Conservation (phyloP, 108 stramenopile species). For the Conticribra guillardii region DNA sequence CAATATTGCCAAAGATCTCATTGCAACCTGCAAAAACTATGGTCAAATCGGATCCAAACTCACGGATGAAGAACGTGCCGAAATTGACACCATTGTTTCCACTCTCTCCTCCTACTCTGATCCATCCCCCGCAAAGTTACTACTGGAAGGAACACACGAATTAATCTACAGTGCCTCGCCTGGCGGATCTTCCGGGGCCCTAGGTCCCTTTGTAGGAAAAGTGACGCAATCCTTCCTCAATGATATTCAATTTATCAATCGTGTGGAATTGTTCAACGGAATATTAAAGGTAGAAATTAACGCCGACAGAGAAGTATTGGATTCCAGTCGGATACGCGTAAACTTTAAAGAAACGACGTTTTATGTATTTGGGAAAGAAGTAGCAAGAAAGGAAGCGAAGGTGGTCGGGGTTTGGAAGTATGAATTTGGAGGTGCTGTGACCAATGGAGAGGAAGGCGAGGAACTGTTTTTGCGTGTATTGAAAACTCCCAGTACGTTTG, state of each 20-base stretch:
- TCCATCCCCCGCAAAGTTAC: too few relatives aligned
- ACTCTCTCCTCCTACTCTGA: too few relatives aligned
- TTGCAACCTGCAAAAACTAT: too few relatives aligned
- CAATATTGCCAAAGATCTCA: too few relatives aligned
- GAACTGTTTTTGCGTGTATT: constrained; percentile 32
- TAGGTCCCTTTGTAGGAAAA: constrained; percentile 43
- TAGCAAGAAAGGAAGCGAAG: constrained; percentile 34
- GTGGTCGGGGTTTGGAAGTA: constrained; percentile 44
- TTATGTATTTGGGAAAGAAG: constrained; percentile 31
- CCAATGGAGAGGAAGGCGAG: constrained; percentile 9
- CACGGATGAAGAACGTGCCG: too few relatives aligned
- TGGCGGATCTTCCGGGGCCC: constrained; percentile 36
- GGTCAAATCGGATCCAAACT: too few relatives aligned
- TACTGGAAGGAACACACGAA: too few relatives aligned
- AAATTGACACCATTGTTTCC: too few relatives aligned
- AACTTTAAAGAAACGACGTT: constrained; percentile 43
- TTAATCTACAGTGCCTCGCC: constrained; percentile 45
- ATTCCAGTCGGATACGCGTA: constrained; percentile 31
- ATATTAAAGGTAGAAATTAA: constrained; percentile 32
- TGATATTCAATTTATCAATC: constrained; percentile 39
- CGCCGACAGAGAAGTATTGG: constrained; percentile 40
- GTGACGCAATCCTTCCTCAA: constrained; percentile 45
- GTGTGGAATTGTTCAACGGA: constrained; percentile 37
- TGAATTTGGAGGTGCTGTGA: constrained; percentile 29
- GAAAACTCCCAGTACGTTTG: constrained; percentile 47